Conservation (phyloP, 2,329 filamentous ascomycete genomes). For the Lecanoromycetidae sp. region DNA sequence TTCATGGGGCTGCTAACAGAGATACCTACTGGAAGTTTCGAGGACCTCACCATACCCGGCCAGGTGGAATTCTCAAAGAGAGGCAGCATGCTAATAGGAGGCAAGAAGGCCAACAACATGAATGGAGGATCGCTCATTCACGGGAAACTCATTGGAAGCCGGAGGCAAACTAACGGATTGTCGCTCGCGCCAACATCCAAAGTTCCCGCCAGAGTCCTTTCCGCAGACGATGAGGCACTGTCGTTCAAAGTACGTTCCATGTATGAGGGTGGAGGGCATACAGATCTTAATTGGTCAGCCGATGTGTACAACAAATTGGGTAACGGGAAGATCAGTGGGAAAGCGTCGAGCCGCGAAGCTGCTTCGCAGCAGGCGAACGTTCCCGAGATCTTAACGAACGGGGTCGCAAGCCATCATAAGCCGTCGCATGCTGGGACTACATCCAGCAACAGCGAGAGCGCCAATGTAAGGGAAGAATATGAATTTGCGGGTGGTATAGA, state of each 20-base stretch:
- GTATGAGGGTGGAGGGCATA: slow-evolving; percentile 29
- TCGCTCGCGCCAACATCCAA: slow-evolving; percentile 23
- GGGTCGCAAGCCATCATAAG: background rate
- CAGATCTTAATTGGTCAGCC: background rate
- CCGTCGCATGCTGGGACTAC: background rate
- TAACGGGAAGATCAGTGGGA: background rate
- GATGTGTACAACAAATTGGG: slow-evolving; percentile 3
- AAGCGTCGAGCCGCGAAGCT: background rate
- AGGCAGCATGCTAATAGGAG: slow-evolving; percentile 47
- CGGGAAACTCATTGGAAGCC: slow-evolving; percentile 16
- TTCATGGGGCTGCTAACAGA: slow-evolving; percentile 21
- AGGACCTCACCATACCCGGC: slow-evolving; percentile 39
- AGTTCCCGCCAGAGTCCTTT: slow-evolving; percentile 40
- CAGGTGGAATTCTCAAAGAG: slow-evolving; percentile 48
- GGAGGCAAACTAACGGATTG: slow-evolving; percentile 19
- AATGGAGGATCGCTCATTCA: slow-evolving; percentile 10
- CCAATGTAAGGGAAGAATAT: slow-evolving; percentile 33
- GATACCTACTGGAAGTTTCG: slow-evolving; percentile 43
- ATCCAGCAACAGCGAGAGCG: background rate
- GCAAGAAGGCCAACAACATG: slow-evolving; percentile 34
- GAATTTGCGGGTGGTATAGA: slow-evolving; percentile 53
- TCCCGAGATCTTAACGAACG: slow-evolving; percentile 3
- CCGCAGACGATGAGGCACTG: slow-evolving; percentile 51
- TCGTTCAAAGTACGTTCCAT: slow-evolving; percentile 51
- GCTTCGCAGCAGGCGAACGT: background rate